These are phyloP conservation scores for Fragosphaeria purpurea DNA, from an alignment of 2,329 filamentous ascomycete species.

Conservation along the genomic window DNA sequence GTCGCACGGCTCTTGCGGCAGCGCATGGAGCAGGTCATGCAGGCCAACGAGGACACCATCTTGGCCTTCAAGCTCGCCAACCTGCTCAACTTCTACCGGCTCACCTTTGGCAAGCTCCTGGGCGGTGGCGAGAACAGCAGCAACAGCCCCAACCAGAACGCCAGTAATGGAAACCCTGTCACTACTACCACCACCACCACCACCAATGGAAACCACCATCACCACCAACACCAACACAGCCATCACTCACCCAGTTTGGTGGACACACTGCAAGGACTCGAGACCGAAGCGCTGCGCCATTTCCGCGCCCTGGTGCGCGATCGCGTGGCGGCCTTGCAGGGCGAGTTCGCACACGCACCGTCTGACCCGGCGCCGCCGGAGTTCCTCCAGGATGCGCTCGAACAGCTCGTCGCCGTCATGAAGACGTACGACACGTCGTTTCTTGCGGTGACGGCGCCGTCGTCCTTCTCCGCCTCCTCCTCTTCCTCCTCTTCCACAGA, in stretches of 20 bases:
- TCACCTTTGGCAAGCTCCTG: constrained; percentile 74
- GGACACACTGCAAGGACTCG: constrained; percentile 56
- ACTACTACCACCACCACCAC: no score
- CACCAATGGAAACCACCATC: neutral
- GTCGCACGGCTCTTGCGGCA: constrained; percentile 80
- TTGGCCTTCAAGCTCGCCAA: constrained; percentile 85
- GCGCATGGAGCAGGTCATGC: constrained; percentile 81
- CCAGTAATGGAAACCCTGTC: no score
- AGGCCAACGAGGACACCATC: constrained; percentile 83
- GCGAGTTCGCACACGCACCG: constrained; percentile 59
- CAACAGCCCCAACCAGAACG: constrained; percentile 24
- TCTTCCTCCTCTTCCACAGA: constrained; percentile 14
- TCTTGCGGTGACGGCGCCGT: constrained; percentile 30
- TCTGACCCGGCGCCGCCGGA: constrained; percentile 67
- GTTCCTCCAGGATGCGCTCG: constrained; percentile 71
- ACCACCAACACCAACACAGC: constrained; percentile 24
- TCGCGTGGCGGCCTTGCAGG: constrained; percentile 64
- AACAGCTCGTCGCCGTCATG: constrained; percentile 68
- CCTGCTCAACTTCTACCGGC: constrained; percentile 77
- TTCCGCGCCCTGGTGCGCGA: constrained; percentile 77
- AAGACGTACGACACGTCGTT: constrained; percentile 80
- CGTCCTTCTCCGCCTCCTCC: no score
- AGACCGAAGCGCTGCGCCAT: constrained; percentile 68
- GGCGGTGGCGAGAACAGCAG: constrained; percentile 26
- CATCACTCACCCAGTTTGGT: constrained; percentile 48